Conservation (phyloP, 306 rosid species). For the Sophora flavescens region DNA sequence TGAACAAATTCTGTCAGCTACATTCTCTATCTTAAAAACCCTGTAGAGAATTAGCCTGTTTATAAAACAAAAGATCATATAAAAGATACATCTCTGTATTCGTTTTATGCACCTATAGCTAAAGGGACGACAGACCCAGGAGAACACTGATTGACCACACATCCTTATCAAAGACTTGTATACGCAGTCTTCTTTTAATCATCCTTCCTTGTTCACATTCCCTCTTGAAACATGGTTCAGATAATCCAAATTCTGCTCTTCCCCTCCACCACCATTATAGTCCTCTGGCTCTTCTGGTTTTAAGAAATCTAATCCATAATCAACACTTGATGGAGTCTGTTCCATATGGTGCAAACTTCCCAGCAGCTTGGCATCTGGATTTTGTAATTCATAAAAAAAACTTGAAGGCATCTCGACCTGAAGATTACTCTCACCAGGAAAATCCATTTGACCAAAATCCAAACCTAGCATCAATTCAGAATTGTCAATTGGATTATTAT, state of each 20-base stretch:
- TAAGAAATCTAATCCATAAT: constrained; percentile 67
- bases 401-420: constrained; percentile 51
- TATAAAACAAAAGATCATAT: neutral
- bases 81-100: neutral
- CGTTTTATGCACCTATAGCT: constrained; percentile 23
- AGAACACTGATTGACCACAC: neutral
- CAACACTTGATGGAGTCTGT: constrained; percentile 48
- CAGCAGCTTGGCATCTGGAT: constrained; percentile 73
- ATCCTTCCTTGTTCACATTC: constrained; percentile 5
- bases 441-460: constrained; percentile 37
- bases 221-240: constrained; percentile 43
- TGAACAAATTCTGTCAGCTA: constrained; percentile 51
- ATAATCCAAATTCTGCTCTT: constrained; percentile 47
- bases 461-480: constrained; percentile 44
- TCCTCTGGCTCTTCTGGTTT: constrained; percentile 59
- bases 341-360: constrained; percentile 76
- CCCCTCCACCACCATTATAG: constrained; percentile 31
- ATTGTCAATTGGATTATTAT: constrained; percentile 43
- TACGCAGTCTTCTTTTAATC: neutral
- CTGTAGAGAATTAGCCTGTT: constrained; percentile 63
- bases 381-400: constrained; percentile 56
- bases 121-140: constrained; percentile 8
- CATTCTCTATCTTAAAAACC: constrained; percentile 64
- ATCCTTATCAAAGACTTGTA: neutral
- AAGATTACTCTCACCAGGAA: constrained; percentile 24